Evolutionary conservation across 2,329 filamentous ascomycete genomes (phyloP).

Genomic region (Aspergillus pseudoviridinutans): DNA sequence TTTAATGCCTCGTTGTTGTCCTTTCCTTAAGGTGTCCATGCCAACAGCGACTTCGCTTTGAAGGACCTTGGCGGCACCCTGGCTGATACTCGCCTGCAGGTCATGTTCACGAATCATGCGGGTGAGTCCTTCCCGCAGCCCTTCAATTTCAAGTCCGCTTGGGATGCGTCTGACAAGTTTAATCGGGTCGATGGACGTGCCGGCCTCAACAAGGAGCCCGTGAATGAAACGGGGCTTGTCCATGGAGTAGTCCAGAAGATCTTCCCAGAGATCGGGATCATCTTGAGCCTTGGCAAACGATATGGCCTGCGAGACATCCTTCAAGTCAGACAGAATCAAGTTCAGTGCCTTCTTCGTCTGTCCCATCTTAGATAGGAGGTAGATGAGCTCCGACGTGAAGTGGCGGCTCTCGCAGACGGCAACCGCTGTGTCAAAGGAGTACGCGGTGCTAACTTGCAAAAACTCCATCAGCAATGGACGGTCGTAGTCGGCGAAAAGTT

Average conservation of each 20-base stretch:
- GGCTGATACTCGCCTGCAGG: conserved; percentile 87
- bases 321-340: conserved; percentile 89
- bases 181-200: conserved; percentile 89
- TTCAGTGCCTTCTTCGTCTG: conserved; percentile 87
- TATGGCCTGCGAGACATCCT: conserved; percentile 88
- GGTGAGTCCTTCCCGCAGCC: conserved; percentile 78
- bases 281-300: conserved; percentile 91
- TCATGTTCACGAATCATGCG: conserved; percentile 95
- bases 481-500: conserved; percentile 81
- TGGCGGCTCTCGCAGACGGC: conserved; percentile 73
- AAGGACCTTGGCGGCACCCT: conserved; percentile 81
- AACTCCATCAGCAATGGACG: conserved; percentile 79
- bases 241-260: conserved; percentile 93
- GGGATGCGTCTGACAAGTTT: conserved; percentile 86
- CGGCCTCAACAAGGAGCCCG: conserved; percentile 86
- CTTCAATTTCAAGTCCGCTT: conserved; percentile 87
- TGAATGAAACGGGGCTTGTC: conserved; percentile 94
- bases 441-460: conserved; percentile 76
- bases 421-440: conserved; percentile 72
- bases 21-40: conserved; percentile 74
- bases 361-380: conserved; percentile 90
- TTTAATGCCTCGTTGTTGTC: conserved; percentile 80
- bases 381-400: conserved; percentile 91
- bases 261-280: conserved; percentile 90
- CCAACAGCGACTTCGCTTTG: conserved; percentile 80